These are phyloP conservation scores for Tetraselmis chui DNA, from an alignment of 139 green algal species.

Conservation along the genomic window DNA sequence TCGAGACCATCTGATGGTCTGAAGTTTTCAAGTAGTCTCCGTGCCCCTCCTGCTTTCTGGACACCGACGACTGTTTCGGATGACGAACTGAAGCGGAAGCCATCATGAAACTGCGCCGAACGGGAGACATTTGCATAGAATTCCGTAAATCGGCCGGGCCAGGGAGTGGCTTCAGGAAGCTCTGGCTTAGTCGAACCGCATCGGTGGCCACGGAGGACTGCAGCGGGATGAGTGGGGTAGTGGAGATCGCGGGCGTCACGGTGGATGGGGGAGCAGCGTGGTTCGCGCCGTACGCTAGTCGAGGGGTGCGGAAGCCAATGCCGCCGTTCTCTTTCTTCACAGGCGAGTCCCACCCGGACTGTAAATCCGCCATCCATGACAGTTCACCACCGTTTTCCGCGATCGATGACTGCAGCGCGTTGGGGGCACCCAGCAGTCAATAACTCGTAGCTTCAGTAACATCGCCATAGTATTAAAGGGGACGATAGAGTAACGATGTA, in stretches of 20 bases:
- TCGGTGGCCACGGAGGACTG: neutral
- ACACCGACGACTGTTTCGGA: no score
- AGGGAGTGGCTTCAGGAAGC: neutral
- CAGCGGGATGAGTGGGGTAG: neutral
- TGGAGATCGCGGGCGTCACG: neutral
- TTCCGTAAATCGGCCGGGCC: no score
- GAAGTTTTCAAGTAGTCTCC: no score
- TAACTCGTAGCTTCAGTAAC: neutral
- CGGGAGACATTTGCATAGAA: no score
- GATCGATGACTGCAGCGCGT: neutral
- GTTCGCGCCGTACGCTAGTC: neutral
- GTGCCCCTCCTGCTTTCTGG: no score
- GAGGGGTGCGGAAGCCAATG: neutral
- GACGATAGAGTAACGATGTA: neutral
- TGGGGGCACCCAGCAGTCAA: neutral
- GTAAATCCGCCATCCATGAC: neutral
- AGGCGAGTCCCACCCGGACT: no score
- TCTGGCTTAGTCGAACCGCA: neutral
- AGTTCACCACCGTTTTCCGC: neutral
- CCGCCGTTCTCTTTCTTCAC: neutral
- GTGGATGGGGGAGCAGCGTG: neutral
- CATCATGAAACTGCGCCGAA: no score
- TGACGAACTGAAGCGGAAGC: no score
- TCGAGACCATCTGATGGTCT: no score
- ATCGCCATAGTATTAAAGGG: neutral